Evolutionary conservation across 2,329 filamentous ascomycete genomes (phyloP), one percentile per base, ranked within the genome.

Genomic region (Aschersonia sp.): DNA sequence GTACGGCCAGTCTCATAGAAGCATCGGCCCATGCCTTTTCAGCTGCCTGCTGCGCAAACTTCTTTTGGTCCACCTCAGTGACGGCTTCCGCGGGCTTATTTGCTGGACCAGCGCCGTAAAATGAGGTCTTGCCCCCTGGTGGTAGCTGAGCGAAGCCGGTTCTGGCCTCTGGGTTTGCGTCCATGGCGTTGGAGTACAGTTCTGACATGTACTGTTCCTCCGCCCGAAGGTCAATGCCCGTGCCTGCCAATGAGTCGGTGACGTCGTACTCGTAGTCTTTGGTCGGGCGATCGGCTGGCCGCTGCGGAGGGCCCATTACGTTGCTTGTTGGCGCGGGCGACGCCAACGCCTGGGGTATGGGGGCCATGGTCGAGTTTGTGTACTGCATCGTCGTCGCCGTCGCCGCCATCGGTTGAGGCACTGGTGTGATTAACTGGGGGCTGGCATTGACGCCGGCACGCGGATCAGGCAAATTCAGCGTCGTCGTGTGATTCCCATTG

Each of bases 151-250:
- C 56, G 29, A 77, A 66, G 10, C 81, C 68, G 44, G 73, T 70
- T 58, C 73, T 65, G 46, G 72, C 65, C 55, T 79, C 69, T 47
- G 61, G 56, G 30, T 61, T 66, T 48, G 61, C 58, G 48, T 70
- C 67, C 51, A 70, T 72, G 6, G 72, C 58, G 35, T 63, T 72
- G 43, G 77, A 75, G 59, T 80, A 83, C 49, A 80, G 71, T 50
- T 79, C 80, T 43, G 86, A 82, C 62, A 92, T 73, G 54, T 80
- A 85, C 56, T 89, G 85, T 59, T 94, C 87, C 63, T 95, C 89
- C 53, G 88, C 88, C 50, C 84, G 81, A 44, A 95, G 66, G 67
- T 95, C 86, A 53, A 96, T 88, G 45, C 88, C 89, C 12, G 88
- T 91, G 20, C 85, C 86, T 20, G 83, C 82, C 48, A 95, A 66